Evolutionary conservation across 116 monocot genomes (phyloP), one percentile per base, ranked within the genome.

Genomic region (Iris pallida): DNA sequence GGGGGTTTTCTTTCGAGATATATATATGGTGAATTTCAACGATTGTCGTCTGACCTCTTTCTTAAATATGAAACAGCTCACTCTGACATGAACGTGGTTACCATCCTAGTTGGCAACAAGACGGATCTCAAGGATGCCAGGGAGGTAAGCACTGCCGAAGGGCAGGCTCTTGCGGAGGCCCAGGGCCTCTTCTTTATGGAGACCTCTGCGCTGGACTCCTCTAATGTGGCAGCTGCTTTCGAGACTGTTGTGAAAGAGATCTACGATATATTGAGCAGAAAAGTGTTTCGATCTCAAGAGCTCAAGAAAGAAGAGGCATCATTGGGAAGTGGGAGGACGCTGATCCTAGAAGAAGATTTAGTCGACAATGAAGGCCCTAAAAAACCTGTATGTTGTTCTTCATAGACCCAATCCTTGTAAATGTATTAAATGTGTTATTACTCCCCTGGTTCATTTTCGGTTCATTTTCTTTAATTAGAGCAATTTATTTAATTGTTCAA

Each of bases 61-160:
- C 6, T 52, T 30, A 47, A 6, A n/a, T 48, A 48, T 47, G 14
- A 53, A 61, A 62, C 75, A 83, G 83, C 75, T 45, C 72, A 83
- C 42, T 83, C 75, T 8, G 79, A 83, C 83, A 79, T 83, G 79
- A 83, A 83, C 42, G 83, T 83, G n/a, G 83, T 82, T 5, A 83
- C 83, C 57, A 83, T 83, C 19, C 75, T 83, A 20, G 83, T 83
- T 13, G 83, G 83, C 17, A 83, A 83, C 68, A 83, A 83, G 63
- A 79, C 61, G 9, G 83, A 83, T 51, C 78, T 83, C 41, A 72
- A 71, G 40, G 68, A 75, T 20, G 71, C 52, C 4, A 70, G 79
- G 16, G 79, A 83, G 61, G 83, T 83, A 2, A 59, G 63, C 47
- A 83, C 75, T 0, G 66, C 51, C 1, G 79, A 83, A 55, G 83